Conservation (phyloP, 2,329 filamentous ascomycete genomes). For the Dothiorella sarmentorum region DNA sequence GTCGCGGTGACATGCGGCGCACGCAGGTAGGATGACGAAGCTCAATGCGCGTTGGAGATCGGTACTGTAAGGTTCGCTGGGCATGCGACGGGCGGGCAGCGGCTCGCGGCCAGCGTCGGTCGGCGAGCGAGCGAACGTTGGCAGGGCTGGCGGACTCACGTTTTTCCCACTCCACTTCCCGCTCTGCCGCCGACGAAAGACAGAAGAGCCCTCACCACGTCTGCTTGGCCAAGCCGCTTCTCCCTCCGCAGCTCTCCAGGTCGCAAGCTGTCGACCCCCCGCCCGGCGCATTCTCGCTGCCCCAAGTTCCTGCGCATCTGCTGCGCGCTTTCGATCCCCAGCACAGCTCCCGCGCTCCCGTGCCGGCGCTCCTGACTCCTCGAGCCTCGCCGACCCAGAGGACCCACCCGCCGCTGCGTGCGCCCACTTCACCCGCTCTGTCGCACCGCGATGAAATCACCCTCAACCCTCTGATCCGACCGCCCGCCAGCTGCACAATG, state of each 20-base stretch:
- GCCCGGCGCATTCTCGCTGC: background rate
- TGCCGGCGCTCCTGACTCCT: slow-evolving; percentile 17
- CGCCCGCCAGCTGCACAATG: slow-evolving; percentile 53
- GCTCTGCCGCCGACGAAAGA: slow-evolving; percentile 7
- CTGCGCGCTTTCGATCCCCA: background rate
- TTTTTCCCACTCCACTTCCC: background rate
- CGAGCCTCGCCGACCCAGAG: slow-evolving; percentile 18
- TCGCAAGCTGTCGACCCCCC: background rate
- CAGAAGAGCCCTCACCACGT: slow-evolving; percentile 15
- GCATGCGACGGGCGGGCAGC: background rate
- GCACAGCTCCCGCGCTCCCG: slow-evolving; percentile 10
- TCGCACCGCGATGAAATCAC: slow-evolving; percentile 18
- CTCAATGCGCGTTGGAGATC: background rate
- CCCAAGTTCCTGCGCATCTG: background rate
- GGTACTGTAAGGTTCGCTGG: background rate
- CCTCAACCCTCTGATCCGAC: slow-evolving; percentile 25
- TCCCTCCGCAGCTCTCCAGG: slow-evolving; percentile 7
- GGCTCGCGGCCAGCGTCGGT: background rate
- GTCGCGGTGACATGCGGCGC: background rate
- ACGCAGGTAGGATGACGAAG: slow-evolving; percentile 8
- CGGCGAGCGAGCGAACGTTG: background rate
- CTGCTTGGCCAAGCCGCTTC: slow-evolving; percentile 8
- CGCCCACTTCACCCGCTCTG: slow-evolving; percentile 18
- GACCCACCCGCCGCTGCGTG: slow-evolving; percentile 23
- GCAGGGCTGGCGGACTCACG: background rate